Evolutionary conservation across 2,329 filamentous ascomycete species (phyloP), one percentile per base, ranked within the genome.

Genomic region (Talaromyces sp.): DNA sequence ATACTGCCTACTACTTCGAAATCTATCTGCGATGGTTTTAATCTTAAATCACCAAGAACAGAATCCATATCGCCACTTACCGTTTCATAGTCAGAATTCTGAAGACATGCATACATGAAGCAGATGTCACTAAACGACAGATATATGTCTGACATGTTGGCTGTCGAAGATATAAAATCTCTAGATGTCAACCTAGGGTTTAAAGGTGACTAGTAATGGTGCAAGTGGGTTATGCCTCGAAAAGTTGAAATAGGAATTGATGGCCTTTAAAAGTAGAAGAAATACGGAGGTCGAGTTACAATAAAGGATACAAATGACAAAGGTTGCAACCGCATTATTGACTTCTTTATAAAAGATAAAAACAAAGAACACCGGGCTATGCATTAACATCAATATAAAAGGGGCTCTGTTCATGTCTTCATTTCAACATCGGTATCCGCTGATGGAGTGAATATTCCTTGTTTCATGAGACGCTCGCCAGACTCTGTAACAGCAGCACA

Each of bases 401-500:
- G n/a, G 11, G 29, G 2, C 48, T 10, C 32, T 21, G 21, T 46
- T 46, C 43, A 70, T 61, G 64, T 65, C 59, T 65, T 68, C 66
- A 70, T 74, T 59, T 68, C 66, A 61, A 66, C 61, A 64, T 69
- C 64, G 55, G 61, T 61, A 48, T 64, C 48, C 43, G 52, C 48
- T 59, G 59, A 46, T 41, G 55, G 56, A 54, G 29, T 57, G 3
- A 27, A 56, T 12, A 54, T 24, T 11, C 60, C 31, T 48, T 72
- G 61, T 43, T 69, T 70, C 56, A 72, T 64, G 61, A 70, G 70
- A n/a, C 69, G 71, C 65, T 80, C 75, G 10, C 79, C 77, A 51
- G 81, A 80, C 66, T 89, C 86, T 59, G 80, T 82, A 17, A 88
- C 76, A 57, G 85, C 85, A 59, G 86, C 84, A 56, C 80, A 80